Evolutionary conservation across 2,329 filamentous ascomycete species (phyloP), one percentile per base, ranked within the genome.

Genomic region (Fusarium avenaceum): DNA sequence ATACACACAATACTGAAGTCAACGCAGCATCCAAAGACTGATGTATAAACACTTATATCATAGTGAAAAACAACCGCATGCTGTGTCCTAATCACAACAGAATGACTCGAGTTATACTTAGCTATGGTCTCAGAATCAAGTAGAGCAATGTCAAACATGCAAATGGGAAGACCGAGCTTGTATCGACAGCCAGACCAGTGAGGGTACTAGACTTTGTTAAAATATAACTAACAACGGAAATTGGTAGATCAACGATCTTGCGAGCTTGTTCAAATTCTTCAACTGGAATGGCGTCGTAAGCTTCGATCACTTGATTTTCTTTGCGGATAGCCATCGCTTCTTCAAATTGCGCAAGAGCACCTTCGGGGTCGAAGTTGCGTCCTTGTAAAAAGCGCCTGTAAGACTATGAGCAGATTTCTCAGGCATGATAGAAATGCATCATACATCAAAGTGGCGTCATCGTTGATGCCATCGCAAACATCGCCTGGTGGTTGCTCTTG

Each of bases 161-260:
- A 53, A 2, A 53, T 13, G 17, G 50, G 50, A 3, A 53, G 6
- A 1, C 50, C 50, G 1, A 40, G 17, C 40, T 53, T 53, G 14
- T 53, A 40, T 9, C 50, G 17, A 6, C 50, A 28, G 4, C 50
- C 50, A 7, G 50, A 53, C 50, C 50, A 53, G 8, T 17, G 24
- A 3, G 50, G 50, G 3, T 53, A 53, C 40, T 53, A 14, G 1
- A 10, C 4, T 1, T 13, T 5, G 0, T 53, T 2, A 53, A 6
- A 1, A 26, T 6, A 3, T 4, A 3, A 1, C 1, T 1, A 1
- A 13, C 1, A 17, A 2, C 6, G 1, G 11, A 5, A 19, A 2
- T 6, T 11, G 2, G 6, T 7, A 17, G 13, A 15, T 6, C 17
- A 17, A 46, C 50, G 17, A 53, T 46, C 5, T 26, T 26, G 9